Percentiles rank a stretch among this genome's conserved stretches.
Conservation (phyloP, 306 rosid genomes). For the Albizia julibrissin region DNA sequence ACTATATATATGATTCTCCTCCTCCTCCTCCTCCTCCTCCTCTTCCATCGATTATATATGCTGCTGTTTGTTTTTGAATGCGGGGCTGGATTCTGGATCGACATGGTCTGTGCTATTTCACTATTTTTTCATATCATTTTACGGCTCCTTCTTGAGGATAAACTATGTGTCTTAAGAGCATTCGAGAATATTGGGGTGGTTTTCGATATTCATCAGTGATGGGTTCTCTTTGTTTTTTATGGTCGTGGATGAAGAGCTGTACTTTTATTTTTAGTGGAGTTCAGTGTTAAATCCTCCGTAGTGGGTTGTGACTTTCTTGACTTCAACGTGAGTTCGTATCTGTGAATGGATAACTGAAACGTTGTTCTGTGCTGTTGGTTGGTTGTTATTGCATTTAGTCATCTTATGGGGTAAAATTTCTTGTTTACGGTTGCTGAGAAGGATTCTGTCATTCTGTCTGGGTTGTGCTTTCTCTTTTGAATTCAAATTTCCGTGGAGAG, state of each 20-base stretch:
- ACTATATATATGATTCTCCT: background rate
- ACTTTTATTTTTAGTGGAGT: constrained; percentile 25
- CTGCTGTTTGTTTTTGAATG: constrained; percentile 40
- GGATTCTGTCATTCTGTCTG: background rate
- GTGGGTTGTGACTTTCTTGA: constrained; percentile 13
- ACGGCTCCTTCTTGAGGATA: constrained; percentile 15
- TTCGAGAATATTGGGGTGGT: constrained; percentile 20
- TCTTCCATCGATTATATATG: constrained; percentile 19
- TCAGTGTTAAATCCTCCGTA: constrained; percentile 30
- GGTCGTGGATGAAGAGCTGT: background rate
- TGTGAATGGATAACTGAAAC: constrained; percentile 32
- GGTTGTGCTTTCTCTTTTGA: background rate
- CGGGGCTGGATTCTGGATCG: constrained; percentile 45
- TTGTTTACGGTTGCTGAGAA: background rate
- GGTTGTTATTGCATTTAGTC: background rate
- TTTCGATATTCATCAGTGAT: constrained; percentile 9
- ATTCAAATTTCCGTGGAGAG: background rate
- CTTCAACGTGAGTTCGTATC: constrained; percentile 13
- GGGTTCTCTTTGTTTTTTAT: constrained; percentile 10
- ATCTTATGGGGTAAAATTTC: background rate
- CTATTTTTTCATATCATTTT: constrained; percentile 19
- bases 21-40: constrained; percentile 10
- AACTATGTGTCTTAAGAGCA: constrained; percentile 24
- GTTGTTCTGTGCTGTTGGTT: background rate
- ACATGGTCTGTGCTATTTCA: constrained; percentile 29